Evolutionary conservation across 176 grass and related monocot species (phyloP), one percentile per base, ranked within the genome.

Genomic region (Raddia guianensis): DNA sequence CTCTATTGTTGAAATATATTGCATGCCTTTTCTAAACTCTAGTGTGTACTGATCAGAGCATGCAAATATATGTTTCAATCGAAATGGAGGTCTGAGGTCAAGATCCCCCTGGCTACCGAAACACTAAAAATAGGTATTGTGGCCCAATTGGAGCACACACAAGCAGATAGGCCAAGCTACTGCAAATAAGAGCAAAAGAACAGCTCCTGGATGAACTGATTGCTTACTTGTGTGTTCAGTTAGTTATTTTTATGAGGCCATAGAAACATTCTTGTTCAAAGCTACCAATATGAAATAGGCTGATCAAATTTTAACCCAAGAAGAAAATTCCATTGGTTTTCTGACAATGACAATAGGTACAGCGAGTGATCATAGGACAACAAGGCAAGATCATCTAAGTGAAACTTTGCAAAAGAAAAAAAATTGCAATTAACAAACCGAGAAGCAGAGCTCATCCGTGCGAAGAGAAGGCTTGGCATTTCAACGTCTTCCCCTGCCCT

Each of bases 401-500:
- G 6, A 27, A 86, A 66, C 50, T 50, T 64, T 52, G 66, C 57
- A 67, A 75, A 68, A 80, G 54, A 34, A 56, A 77, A 65, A 81
- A 7, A n/a, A 51, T 70, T 1, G 34, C 34, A 83, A 43, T 68
- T 8, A 63, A 86, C 62, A 87, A 51, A 54, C 3, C 43, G 87
- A 56, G 77, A 53, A 76, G 63, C 57, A 49, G 53, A 72, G 46
- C 8, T 81, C 74, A 44, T 27, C 19, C 5, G 1, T 32, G 37
- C 1, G 48, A 63, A 35, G 18, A 20, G 80, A 80, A 66, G 33
- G 71, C 5, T 48, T 55, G 64, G 45, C 68, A 63, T 3, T 2
- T 90, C 67, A 75, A 70, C 56, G 33, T 1, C 80, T 75, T 81
- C 86, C 77, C 56, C 74, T 76, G 75, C 81, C 84, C 74, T 92